phyloP scores from a whole-genome alignment of 2,329 filamentous ascomycete species.

The Xylaria sp. region DNA sequence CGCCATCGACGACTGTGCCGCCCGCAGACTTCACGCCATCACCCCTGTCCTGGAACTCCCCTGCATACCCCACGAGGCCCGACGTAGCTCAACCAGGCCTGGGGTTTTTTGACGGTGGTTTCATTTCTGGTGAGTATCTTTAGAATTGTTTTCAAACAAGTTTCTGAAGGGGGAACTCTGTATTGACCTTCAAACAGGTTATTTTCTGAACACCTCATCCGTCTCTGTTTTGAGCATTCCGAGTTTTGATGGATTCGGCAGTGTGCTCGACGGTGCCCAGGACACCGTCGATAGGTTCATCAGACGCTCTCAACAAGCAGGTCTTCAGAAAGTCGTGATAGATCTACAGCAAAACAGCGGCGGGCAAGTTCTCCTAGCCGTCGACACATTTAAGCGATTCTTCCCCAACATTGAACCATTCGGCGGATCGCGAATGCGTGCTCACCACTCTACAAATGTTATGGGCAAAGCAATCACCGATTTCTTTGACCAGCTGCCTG shows the following conservation, averaged over 20 bases:
- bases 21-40: not conserved
- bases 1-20: no score
- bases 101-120: slow-evolving; percentile 11
- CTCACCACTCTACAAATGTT: slow-evolving; percentile 26
- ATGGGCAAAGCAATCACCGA: slow-evolving; percentile 25
- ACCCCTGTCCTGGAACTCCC: slow-evolving; percentile 7
- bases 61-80: slow-evolving; percentile 25
- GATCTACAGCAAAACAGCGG: slow-evolving; percentile 35
- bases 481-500: slow-evolving; percentile 9
- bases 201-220: slow-evolving; percentile 32
- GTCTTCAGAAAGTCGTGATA: slow-evolving; percentile 29
- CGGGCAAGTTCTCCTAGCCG: slow-evolving; percentile 26
- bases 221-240: slow-evolving; percentile 48
- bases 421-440: slow-evolving; percentile 30
- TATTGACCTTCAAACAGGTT: slow-evolving; percentile 18
- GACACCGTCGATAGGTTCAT: slow-evolving; percentile 40
- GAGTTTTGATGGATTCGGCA: slow-evolving; percentile 41
- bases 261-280: slow-evolving; percentile 40
- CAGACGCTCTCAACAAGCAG: not conserved
- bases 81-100: slow-evolving; percentile 27
- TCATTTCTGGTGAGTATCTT: slow-evolving; percentile 18
- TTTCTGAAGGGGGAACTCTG: not conserved
- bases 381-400: slow-evolving; percentile 31
- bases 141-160: not conserved
- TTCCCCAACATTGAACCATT: slow-evolving; percentile 32